Evolutionary conservation across 1,139 yeast genomes (phyloP), one percentile per base, ranked within the genome.

Genomic region (Geotrichum bryndzae): DNA sequence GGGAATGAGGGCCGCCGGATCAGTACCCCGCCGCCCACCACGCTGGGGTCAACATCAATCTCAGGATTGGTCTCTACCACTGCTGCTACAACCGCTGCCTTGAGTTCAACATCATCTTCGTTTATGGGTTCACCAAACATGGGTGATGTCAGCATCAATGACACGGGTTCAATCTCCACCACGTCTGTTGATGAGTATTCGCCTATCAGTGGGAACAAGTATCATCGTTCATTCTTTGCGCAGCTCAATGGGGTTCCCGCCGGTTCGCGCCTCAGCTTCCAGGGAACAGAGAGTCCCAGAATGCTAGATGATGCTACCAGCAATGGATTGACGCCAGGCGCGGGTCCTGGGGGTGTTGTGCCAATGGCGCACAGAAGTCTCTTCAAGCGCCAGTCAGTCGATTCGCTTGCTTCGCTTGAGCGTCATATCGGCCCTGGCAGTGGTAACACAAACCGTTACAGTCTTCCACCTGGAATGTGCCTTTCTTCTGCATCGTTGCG

Each of bases 161-260:
- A 58, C 54, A 35, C 51, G 5, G 27, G 52, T 15, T 57, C 60
- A 15, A 46, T 57, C 25, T 57, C 60, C 5, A 53, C 56, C 15
- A 46, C 50, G 11, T 58, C 61, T 48, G 59, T 31, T 13, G 57
- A 54, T 15, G 61, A 58, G 18, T 41, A 57, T 29, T 57, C 56
- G 6, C 56, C 59, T 13, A 10, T 51, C 27, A 25, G 33, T 22
- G 18, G 50, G 11, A 22, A 22, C 15, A n/a, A 22, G 5, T 18
- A 57, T 4, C 55, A 57, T 25, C 51, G 52, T 4, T 18, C 27
- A 15, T 45, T 57, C 45, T 57, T 57, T 27, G 27, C 33, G 33
- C 33, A 29, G 10, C 33, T 29, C 33, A 29, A 29, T 5, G 33
- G 33, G 2, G 7, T 29, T 5, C 10, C 50, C n/a, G 22, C 23